Base-by-base conservation (phyloP, 495 filamentous ascomycete genomes). In the Hypoxylon trugodes region DNA sequence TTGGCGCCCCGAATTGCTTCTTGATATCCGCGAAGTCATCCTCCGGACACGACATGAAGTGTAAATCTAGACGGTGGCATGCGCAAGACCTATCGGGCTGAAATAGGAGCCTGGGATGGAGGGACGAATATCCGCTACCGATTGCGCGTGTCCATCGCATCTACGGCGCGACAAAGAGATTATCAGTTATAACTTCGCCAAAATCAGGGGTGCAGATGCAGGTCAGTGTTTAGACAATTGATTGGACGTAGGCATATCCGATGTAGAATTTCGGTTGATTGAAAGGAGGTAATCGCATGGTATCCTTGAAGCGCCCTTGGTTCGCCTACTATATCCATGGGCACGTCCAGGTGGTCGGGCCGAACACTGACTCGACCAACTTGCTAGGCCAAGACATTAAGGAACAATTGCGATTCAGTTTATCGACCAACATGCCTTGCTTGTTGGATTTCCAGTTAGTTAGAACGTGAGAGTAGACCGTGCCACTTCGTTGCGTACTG, bases 301-400 rank as follows among this genome's bases (percentile, higher is more conserved):
- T 26, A 65, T 59, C 49, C 41, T 24, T 37, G 35, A 42, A 42
- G 15, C 43, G 55, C 56, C 50, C 43, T 56, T 43, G 45, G n/a
- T 41, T 45, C 43, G 21, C 35, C 37, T 33, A 50, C 42, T 9
- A 45, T 28, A 41, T 33, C 42, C 48, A 28, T 43, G 35, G 28
- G 8, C 10, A 28, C 26, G 41, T 52, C 40, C 32, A 45, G 42
- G 42, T 37, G 48, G 55, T 65, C 55, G 62, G 55, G 1, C 54
- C 54, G 61, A 59, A 53, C 41, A 49, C 24, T 26, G 41, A 58
- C 25, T n/a, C n/a, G n/a, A n/a, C n/a, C n/a, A n/a, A 15, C n/a
- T 33, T 37, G 37, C 22, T 65, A 36, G 18, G 37, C 48, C 30
- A 55, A 65, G 49, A 58, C 61, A 49, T 25, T 38, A 19, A 33